Evolutionary conservation across 148 eudicot genomes (phyloP).

Genomic region (Polygonum maritimum): DNA sequence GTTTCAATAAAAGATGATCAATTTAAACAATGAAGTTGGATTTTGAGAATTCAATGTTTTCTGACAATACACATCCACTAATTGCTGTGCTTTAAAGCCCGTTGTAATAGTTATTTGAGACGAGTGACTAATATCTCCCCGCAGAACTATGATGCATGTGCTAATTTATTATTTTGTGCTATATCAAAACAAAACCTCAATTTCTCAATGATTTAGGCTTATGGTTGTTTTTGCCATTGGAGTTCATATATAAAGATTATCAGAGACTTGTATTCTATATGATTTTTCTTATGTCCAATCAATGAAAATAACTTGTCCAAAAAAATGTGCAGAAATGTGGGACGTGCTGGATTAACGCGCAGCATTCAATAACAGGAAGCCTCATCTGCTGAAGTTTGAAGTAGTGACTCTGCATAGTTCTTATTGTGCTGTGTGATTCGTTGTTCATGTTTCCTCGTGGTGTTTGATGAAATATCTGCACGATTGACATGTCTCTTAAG

Average conservation of each 20-base stretch:
- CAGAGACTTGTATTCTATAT: neutral
- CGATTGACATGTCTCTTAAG: neutral
- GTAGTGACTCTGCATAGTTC: constrained; percentile 24
- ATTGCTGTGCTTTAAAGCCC: neutral
- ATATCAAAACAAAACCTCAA: neutral
- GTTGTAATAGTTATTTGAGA: neutral
- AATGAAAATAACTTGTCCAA: neutral
- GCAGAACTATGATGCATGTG: too few species aligned
- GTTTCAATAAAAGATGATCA: too few species aligned
- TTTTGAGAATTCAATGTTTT: neutral
- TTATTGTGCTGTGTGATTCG: constrained; percentile 17
- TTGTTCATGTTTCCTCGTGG: constrained; percentile 22
- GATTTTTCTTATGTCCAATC: neutral
- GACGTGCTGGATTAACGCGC: constrained; percentile 71
- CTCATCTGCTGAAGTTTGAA: constrained; percentile 13
- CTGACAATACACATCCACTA: neutral
- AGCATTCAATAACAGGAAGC: constrained; percentile 57
- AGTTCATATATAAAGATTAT: neutral
- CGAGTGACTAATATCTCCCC: neutral
- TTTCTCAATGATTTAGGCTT: neutral
- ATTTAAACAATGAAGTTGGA: neutral
- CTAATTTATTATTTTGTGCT: neutral
- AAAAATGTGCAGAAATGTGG: constrained; percentile 44
- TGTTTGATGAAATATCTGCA: constrained; percentile 7
- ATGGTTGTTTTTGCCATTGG: neutral